Evolutionary conservation across 176 grass and related monocot genomes (phyloP).

Genomic region (Oryza longistaminata): DNA sequence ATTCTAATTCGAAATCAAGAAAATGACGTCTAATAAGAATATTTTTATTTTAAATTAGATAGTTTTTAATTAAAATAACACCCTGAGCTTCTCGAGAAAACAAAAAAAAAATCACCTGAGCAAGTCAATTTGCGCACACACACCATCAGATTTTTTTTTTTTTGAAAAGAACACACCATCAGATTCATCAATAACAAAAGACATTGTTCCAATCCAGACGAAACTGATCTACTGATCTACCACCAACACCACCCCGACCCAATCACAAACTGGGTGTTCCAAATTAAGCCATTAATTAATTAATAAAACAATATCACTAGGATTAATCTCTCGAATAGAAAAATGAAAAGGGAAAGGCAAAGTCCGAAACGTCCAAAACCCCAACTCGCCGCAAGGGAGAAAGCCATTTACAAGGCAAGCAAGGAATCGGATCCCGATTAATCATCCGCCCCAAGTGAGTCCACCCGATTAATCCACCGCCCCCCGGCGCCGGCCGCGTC

Average conservation of each 20-base stretch:
- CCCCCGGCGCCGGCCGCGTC: slow-evolving; percentile 38
- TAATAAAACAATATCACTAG: neutral
- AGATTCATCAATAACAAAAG: neutral
- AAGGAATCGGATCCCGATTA: slow-evolving; percentile 51
- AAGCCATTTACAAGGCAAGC: slow-evolving; percentile 50
- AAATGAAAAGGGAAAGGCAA: neutral
- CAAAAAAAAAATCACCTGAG: neutral
- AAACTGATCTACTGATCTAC: neutral
- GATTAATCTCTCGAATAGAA: neutral
- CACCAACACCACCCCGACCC: neutral
- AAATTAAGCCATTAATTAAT: neutral
- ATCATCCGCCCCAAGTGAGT: slow-evolving; percentile 5
- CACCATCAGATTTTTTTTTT: neutral
- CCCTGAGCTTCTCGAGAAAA: neutral
- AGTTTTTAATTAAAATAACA: neutral
- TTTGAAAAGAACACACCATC: no score
- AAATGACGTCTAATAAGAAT: neutral
- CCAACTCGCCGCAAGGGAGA: slow-evolving; percentile 17
- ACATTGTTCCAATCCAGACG: neutral
- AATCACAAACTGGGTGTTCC: neutral
- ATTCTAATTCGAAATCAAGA: neutral
- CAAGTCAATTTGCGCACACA: neutral
- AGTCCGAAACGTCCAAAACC: slow-evolving; percentile 34
- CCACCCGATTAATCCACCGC: slow-evolving; percentile 9
- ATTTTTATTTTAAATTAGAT: neutral